Conservation (phyloP, 1,284 basidiomycete genomes). For the Dichomitus squalens region DNA sequence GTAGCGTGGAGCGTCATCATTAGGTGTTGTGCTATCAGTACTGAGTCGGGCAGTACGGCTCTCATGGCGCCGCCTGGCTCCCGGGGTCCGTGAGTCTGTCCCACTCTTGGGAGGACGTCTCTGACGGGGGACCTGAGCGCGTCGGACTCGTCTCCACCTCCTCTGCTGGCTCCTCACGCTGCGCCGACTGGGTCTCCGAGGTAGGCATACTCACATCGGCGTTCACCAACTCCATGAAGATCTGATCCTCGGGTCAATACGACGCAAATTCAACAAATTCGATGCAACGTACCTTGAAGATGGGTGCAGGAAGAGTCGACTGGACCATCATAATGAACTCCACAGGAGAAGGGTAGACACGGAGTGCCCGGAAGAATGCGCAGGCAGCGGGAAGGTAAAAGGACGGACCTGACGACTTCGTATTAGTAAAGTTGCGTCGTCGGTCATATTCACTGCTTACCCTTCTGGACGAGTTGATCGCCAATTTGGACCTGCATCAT, state of each 20-base stretch:
- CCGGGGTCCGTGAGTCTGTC: slow-evolving; percentile 78
- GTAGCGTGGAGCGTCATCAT: slow-evolving; percentile 18
- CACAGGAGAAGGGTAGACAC: slow-evolving; percentile 92
- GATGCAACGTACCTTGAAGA: slow-evolving; percentile 70
- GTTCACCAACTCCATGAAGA: slow-evolving; percentile 88
- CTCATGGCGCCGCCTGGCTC: slow-evolving; percentile 43
- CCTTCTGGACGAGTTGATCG: slow-evolving; percentile 82
- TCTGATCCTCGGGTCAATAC: slow-evolving; percentile 37
- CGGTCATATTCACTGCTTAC: slow-evolving; percentile 43
- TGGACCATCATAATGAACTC: slow-evolving; percentile 94
- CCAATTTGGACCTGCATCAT: slow-evolving; percentile 88
- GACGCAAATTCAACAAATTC: neutral
- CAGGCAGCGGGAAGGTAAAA: slow-evolving; percentile 83
- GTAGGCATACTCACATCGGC: slow-evolving; percentile 81
- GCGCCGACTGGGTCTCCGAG: slow-evolving; percentile 33
- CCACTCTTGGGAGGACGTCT: slow-evolving; percentile 85
- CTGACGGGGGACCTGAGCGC: slow-evolving; percentile 70
- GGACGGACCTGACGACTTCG: slow-evolving; percentile 58
- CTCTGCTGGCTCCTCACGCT: slow-evolving; percentile 27
- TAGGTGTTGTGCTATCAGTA: slow-evolving; percentile 14
- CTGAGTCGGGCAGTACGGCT: neutral
- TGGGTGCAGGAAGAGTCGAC: slow-evolving; percentile 84
- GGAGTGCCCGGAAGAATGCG: slow-evolving; percentile 91
- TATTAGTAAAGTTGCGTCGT: neutral
- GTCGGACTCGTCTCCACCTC: slow-evolving; percentile 59